Base-by-base conservation (phyloP, 2,329 filamentous ascomycete genomes). In the Fusarium napiforme region DNA sequence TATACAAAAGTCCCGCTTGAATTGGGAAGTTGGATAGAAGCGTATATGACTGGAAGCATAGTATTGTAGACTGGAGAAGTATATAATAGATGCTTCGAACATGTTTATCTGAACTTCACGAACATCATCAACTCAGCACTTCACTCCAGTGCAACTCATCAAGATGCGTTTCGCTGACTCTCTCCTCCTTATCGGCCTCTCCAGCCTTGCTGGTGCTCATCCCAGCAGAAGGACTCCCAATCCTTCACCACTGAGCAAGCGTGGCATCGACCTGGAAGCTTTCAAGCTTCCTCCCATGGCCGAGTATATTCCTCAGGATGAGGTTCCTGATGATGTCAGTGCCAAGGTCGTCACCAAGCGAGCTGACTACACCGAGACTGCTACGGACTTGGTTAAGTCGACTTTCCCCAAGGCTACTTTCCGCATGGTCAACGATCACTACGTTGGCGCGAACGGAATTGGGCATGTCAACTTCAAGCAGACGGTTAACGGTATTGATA, bases 401-500 rank as follows among this genome's bases (percentile, higher is more conserved):
- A 60, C 78, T 7, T 77, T 63, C 5, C 83, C 84, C 3, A 75
- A 77, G 21, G 80, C 80, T 7, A 78, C 82, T 28, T 90, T 90
- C 79, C 86, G 88, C 26, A 70, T 88, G 11, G 84, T 86, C 1
- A 77, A 83, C 2, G 87, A 90, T 75, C 83, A 86, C 73, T 90
- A 90, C 56, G 81, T 87, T 16, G 84, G 88, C n/a, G 79, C 75
- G 50, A 89, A 89, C 60, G 88, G 88, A 14, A 82, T 91, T 67
- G 83, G 83, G 1, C 89, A 91, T 74, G 87, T 90, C 71, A 85
- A 89, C 78, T 89, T 90, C 77, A 88, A 87, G 79, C 89, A 91
- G 80, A 90, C 88, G 0, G 81, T 83, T 11, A 86, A 90, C 60
- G 88, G 86, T 3, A 77, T 90, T 30, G 89, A 90, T 68, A 85